Percentiles rank a stretch among this genome's conserved stretches.
These are phyloP conservation scores for Globisporangium radiosum DNA, from an alignment of 352 stramenopile species.

Conservation along the genomic window DNA sequence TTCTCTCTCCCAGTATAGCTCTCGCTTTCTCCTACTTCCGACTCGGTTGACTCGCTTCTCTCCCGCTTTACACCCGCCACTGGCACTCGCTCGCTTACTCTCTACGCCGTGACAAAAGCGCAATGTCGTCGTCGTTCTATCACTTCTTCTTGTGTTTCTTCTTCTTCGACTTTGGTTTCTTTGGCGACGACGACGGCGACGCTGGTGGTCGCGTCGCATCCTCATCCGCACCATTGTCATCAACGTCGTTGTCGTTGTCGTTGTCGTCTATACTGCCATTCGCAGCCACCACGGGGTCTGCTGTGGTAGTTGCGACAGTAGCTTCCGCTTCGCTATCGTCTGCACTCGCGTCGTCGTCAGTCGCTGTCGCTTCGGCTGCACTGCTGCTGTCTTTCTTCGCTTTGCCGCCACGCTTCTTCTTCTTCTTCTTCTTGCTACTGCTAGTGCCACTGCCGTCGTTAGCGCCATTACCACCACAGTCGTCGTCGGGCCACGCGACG, in stretches of 20 bases:
- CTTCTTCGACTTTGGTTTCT: slow-evolving; percentile 42
- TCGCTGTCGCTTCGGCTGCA: background rate
- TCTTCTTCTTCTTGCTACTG: slow-evolving; percentile 68
- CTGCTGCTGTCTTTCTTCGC: background rate
- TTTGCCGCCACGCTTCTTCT: slow-evolving; percentile 41
- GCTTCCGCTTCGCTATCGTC: background rate
- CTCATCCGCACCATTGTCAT: slow-evolving; percentile 10
- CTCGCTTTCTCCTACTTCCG: too few relatives aligned
- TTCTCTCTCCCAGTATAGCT: too few relatives aligned
- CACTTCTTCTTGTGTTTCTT: slow-evolving; percentile 50
- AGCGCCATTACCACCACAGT: slow-evolving; percentile 6
- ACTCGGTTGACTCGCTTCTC: too few relatives aligned
- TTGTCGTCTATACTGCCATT: background rate
- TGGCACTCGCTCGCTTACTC: too few relatives aligned
- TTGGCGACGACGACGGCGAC: slow-evolving; percentile 9
- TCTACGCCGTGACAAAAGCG: too few relatives aligned
- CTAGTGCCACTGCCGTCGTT: slow-evolving; percentile 16
- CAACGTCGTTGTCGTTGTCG: slow-evolving; percentile 4
- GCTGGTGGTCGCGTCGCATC: background rate
- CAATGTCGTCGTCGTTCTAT: slow-evolving; percentile 1
- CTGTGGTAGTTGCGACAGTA: background rate
- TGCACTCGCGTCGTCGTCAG: background rate
- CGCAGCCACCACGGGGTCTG: too few relatives aligned
- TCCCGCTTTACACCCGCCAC: too few relatives aligned
- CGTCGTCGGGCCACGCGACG: slow-evolving; percentile 74